Percentiles rank a stretch among this genome's conserved stretches.
Conservation (phyloP, 495 filamentous ascomycete species). For the Aspergillus mulundensis region DNA sequence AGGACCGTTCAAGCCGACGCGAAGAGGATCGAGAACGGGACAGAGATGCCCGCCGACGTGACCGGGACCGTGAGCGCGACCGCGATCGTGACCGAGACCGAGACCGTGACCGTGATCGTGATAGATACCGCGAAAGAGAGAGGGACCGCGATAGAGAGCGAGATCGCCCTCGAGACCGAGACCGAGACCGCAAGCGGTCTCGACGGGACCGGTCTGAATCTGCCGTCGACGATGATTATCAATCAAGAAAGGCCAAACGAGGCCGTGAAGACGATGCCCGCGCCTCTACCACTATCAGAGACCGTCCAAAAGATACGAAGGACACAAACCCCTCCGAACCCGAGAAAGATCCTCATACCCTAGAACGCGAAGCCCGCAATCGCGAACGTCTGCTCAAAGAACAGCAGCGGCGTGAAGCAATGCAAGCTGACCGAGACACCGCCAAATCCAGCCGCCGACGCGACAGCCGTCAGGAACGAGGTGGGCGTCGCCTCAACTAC, state of each 20-base stretch:
- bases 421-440: conserved; percentile 42
- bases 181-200: conserved; percentile 52
- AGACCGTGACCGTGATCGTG: conserved; percentile 44
- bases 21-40: conserved; percentile 38
- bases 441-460: conserved; percentile 46
- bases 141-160: conserved; percentile 43
- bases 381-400: conserved; percentile 75
- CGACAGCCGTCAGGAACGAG: conserved; percentile 50
- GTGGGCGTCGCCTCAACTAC: conserved; percentile 49
- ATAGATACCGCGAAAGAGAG: conserved; percentile 45
- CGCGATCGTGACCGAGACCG: conserved; percentile 34
- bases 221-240: conserved; percentile 30
- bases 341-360: conserved; percentile 63
- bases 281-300: conserved; percentile 12
- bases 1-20: conserved; percentile 39
- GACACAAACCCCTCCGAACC: conserved; percentile 28
- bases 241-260: conserved; percentile 37
- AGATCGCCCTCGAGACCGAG: conserved; percentile 41
- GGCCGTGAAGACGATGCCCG: conserved; percentile 28
- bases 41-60: conserved; percentile 43
- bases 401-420: conserved; percentile 63
- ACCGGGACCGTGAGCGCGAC: conserved; percentile 42
- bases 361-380: conserved; percentile 72
- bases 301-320: conserved; percentile 15
- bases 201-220: conserved; percentile 50